These are phyloP conservation scores for Zasmidium angulare DNA, from an alignment of 2,329 filamentous ascomycete species.

Conservation along the genomic window DNA sequence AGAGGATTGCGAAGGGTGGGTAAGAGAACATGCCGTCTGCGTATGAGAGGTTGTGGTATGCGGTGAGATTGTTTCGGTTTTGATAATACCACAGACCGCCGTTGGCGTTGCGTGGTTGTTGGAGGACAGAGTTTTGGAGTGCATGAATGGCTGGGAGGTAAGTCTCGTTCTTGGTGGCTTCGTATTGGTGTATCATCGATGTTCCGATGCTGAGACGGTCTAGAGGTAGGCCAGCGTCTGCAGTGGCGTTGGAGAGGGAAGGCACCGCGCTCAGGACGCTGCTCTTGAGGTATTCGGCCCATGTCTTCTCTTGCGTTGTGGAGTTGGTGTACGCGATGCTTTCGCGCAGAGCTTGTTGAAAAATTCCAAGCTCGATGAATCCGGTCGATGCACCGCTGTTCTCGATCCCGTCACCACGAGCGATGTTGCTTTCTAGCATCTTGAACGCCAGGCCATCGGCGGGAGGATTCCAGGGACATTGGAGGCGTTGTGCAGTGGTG, in stretches of 20 bases:
- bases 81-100: conserved; percentile 39
- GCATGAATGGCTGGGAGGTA: conserved; percentile 16
- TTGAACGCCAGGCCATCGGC: conserved; percentile 18
- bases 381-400: conserved; percentile 20
- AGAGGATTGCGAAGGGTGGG: conserved; percentile 43
- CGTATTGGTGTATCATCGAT: conserved; percentile 24
- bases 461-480: conserved; percentile 8
- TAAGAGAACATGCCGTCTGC: conserved; percentile 56
- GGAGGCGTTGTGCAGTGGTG: conserved; percentile 4
- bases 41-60: conserved; percentile 55
- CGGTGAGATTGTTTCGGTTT: conserved; percentile 23
- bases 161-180: conserved; percentile 15
- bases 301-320: conserved; percentile 9
- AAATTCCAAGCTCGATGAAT: conserved; percentile 34
- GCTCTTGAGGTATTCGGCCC: conserved; percentile 16
- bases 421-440: conserved; percentile 35
- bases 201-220: conserved; percentile 36
- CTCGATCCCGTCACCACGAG: conserved; percentile 33
- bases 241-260: conserved; percentile 22
- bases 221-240: conserved; percentile 27
- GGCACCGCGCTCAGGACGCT: conserved; percentile 25
- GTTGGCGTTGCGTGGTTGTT: conserved; percentile 32
- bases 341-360: conserved; percentile 34
- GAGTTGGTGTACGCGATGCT: conserved; percentile 20
- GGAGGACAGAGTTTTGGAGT: conserved; percentile 29